Evolutionary conservation across 805 yeast species (phyloP).

Genomic region (Candida insectorum): DNA sequence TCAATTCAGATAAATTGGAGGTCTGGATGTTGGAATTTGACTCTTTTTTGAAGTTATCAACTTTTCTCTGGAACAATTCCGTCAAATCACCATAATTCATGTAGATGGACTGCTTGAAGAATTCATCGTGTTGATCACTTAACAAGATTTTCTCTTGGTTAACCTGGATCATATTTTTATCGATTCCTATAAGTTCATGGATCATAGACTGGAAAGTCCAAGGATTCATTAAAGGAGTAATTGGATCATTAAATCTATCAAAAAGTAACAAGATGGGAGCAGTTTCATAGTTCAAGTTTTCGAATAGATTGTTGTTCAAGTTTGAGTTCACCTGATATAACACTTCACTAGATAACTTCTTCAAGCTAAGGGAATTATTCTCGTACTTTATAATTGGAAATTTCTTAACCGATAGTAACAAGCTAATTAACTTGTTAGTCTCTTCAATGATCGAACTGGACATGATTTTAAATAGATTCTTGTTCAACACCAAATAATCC

Average conservation of each 20-base stretch:
- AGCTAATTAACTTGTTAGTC: conserved; percentile 42
- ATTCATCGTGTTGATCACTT: conserved; percentile 66
- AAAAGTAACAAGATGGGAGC: conserved; percentile 73
- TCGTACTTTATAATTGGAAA: conserved; percentile 83
- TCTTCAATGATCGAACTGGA: conserved; percentile 32
- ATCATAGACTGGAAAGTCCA: conserved; percentile 99
- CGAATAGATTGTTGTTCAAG: conserved; percentile 60
- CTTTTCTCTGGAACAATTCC: conserved; percentile 80
- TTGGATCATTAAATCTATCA: conserved; percentile 86
- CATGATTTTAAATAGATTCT: conserved; percentile 48
- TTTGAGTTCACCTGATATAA: conserved; percentile 53
- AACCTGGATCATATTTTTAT: conserved; percentile 74
- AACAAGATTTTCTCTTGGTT: conserved; percentile 44
- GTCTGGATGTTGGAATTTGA: conserved; percentile 71
- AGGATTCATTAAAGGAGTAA: conserved; percentile 88
- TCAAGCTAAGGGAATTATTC: conserved; percentile 58
- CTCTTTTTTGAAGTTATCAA: conserved; percentile 73
- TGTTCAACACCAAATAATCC: conserved; percentile 75
- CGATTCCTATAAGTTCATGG: conserved; percentile 83
- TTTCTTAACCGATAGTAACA: conserved; percentile 67
- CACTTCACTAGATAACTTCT: conserved; percentile 67
- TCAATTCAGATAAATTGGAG: conserved; percentile 79
- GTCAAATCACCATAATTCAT: conserved; percentile 94
- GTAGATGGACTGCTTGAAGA: conserved; percentile 77
- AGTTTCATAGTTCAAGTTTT: conserved; percentile 59